Percentiles rank a stretch among this genome's conserved stretches.
Conservation (phyloP, 306 rosid genomes). For the Malus fusca region DNA sequence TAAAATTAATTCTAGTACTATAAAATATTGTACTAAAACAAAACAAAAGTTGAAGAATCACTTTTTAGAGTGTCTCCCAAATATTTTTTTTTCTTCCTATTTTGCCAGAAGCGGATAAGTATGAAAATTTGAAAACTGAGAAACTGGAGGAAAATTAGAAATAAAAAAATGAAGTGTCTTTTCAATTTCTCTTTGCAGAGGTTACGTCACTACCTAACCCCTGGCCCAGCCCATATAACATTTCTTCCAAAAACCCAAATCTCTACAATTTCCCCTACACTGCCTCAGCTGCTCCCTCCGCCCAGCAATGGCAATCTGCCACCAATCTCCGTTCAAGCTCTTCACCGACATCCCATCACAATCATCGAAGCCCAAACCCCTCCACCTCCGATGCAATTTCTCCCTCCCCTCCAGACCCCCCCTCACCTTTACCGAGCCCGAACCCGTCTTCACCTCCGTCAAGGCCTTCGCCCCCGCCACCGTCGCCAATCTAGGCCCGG, state of each 20-base stretch:
- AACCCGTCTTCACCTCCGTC: conserved; percentile 44
- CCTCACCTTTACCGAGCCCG: conserved; percentile 36
- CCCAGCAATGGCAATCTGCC: conserved; percentile 34
- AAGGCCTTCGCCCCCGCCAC: conserved; percentile 85
- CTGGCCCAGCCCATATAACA: neutral
- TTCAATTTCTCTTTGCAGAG: no score
- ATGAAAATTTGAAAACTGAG: no score
- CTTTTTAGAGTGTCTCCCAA: no score
- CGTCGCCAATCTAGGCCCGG: conserved; percentile 80
- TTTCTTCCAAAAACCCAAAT: neutral
- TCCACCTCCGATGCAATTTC: conserved; percentile 35
- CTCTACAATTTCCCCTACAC: neutral
- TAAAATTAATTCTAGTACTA: accelerated
- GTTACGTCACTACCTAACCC: neutral
- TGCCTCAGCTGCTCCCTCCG: neutral
- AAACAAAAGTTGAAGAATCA: no score
- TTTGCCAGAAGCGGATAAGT: no score
- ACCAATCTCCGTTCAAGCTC: conserved; percentile 28
- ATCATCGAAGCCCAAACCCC: conserved; percentile 12
- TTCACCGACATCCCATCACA: neutral
- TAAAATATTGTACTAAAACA: no score
- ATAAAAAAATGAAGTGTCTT: no score
- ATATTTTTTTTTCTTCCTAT: no score
- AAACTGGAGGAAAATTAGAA: no score
- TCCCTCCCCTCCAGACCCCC: conserved; percentile 32